Evolutionary conservation across 768 basidiomycete genomes (phyloP).

Genomic region (Hygrophorus russula): DNA sequence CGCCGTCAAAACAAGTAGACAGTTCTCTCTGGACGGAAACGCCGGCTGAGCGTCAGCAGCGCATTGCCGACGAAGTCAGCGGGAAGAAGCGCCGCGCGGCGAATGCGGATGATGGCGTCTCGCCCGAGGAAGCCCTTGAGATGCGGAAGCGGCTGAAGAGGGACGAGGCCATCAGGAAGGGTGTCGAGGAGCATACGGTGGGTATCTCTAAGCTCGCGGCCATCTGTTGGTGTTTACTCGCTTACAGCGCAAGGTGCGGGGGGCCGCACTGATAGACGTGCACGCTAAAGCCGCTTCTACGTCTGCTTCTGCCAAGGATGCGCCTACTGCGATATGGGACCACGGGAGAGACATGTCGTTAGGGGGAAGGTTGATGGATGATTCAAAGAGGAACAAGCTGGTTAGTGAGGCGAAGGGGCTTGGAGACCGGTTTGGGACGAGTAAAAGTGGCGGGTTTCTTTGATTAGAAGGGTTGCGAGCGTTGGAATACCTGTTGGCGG

Average conservation of each 20-base stretch:
- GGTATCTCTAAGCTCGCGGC: constrained; percentile 14
- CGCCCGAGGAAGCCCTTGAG: constrained; percentile 29
- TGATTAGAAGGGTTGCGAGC: constrained; percentile 9
- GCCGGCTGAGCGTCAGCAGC: constrained; percentile 81
- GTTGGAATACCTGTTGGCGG: too few relatives aligned
- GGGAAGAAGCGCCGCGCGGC: constrained; percentile 74
- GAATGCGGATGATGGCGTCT: constrained; percentile 34
- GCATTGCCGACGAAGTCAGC: constrained; percentile 89
- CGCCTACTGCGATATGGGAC: constrained; percentile 78
- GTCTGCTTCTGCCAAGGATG: constrained; percentile 24
- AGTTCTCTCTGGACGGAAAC: constrained; percentile 94
- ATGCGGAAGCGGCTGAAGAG: constrained; percentile 45
- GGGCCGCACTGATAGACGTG: constrained; percentile 41
- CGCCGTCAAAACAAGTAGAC: constrained; percentile 35
- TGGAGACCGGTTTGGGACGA: constrained; percentile 73
- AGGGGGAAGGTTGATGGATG: constrained; percentile 84
- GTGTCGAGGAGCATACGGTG: constrained; percentile 76
- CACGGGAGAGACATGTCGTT: constrained; percentile 83
- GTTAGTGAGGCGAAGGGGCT: constrained; percentile 75
- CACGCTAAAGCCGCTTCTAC: constrained; percentile 26
- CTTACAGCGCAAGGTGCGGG: constrained; percentile 35
- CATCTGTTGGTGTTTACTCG: background rate
- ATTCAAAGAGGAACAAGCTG: constrained; percentile 64
- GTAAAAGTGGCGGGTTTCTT: constrained; percentile 60
- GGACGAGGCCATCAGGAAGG: constrained; percentile 59